phyloP scores from a whole-genome alignment of 495 filamentous ascomycete genomes.

The Podospora sp. region DNA sequence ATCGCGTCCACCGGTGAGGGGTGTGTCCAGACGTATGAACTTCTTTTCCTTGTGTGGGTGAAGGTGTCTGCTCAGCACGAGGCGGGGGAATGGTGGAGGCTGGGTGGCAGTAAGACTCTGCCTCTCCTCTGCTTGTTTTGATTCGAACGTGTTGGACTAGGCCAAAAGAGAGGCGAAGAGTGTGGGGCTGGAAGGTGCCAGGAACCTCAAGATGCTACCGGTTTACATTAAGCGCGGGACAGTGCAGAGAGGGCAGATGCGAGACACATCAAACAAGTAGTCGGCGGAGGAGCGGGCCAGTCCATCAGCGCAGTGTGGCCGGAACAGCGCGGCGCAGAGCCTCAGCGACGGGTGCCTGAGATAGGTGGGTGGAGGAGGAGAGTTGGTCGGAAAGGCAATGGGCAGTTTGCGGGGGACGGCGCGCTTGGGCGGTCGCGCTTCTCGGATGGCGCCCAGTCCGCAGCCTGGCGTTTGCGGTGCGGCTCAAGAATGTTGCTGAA shows the following conservation, averaged over 20 bases:
- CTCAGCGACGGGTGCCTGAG: not conserved
- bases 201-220: constrained; percentile 12
- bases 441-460: not conserved
- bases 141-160: constrained; percentile 6
- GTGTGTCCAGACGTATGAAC: not conserved
- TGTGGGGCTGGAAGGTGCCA: not conserved
- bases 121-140: not conserved
- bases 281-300: constrained; percentile 15
- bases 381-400: not conserved
- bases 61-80: not conserved
- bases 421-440: not conserved
- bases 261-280: constrained; percentile 16
- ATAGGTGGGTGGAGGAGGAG: not conserved
- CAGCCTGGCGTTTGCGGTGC: not conserved
- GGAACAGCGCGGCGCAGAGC: constrained; percentile 10
- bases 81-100: not conserved
- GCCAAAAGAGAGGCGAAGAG: constrained; percentile 12
- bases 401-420: not conserved
- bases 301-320: constrained; percentile 20
- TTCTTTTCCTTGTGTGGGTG: not conserved
- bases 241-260: constrained; percentile 15
- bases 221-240: constrained; percentile 20
- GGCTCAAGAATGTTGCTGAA: not conserved
- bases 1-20: not conserved
- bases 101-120: not conserved